Conservation (phyloP, 2,329 filamentous ascomycete species). For the Whalleya microplaca region DNA sequence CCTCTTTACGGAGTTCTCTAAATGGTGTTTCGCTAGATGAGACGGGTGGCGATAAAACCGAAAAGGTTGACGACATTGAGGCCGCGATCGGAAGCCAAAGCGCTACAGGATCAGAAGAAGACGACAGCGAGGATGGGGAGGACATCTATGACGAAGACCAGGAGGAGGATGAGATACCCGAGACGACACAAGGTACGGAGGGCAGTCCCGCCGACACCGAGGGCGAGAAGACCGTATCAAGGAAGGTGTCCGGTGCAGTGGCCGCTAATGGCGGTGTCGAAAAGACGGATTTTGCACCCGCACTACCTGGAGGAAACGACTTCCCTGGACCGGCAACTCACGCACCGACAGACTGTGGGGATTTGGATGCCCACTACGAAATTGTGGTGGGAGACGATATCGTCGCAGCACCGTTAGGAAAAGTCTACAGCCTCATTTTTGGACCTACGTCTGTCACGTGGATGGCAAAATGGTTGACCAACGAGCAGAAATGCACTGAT, state of each 20-base stretch:
- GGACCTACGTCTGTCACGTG: conserved; percentile 78
- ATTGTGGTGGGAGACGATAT: conserved; percentile 83
- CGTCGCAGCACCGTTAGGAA: conserved; percentile 85
- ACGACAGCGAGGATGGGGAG: conserved; percentile 69
- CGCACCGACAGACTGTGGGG: conserved; percentile 82
- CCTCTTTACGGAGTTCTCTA: conserved; percentile 84
- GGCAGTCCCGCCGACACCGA: conserved; percentile 52
- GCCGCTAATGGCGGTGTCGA: conserved; percentile 52
- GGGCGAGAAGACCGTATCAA: conserved; percentile 64
- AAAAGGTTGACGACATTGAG: conserved; percentile 68
- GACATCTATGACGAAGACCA: conserved; percentile 82
- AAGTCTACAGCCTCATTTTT: conserved; percentile 88
- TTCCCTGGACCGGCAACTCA: conserved; percentile 87
- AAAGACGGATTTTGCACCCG: conserved; percentile 53
- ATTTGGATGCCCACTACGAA: conserved; percentile 79
- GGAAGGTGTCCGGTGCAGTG: conserved; percentile 71
- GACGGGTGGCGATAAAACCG: conserved; percentile 86
- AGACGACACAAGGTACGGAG: conserved; percentile 44
- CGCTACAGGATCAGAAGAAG: conserved; percentile 59
- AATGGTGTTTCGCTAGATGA: conserved; percentile 86
- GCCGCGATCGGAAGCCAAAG: conserved; percentile 53
- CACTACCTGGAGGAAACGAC: conserved; percentile 55
- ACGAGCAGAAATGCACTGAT: conserved; percentile 89
- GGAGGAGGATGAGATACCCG: conserved; percentile 65
- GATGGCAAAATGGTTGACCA: conserved; percentile 83